Conservation (phyloP, 1,284 basidiomycete species). For the Cystobasidiaceae sp. region DNA sequence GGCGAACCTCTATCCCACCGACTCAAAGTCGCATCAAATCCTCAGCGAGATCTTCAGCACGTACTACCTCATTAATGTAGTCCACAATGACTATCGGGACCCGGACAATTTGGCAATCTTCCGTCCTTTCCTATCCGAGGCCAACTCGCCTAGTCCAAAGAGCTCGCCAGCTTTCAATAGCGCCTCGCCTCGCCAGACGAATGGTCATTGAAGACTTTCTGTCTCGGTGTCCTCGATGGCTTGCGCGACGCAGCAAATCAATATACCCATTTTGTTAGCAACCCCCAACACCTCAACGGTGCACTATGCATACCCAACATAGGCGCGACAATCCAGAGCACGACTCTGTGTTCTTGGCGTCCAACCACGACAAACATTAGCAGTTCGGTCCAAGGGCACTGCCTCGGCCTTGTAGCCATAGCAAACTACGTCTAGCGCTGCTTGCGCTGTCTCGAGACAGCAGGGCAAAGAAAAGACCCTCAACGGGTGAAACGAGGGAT, state of each 20-base stretch:
- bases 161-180: too few relatives aligned
- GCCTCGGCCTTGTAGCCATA: too few relatives aligned
- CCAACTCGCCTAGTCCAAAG: too few relatives aligned
- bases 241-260: not conserved
- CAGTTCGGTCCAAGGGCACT: too few relatives aligned
- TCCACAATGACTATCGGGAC: conserved; percentile 43
- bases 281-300: not conserved
- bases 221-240: not conserved
- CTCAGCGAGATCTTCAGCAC: conserved; percentile 38
- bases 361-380: too few relatives aligned
- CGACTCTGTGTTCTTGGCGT: too few relatives aligned
- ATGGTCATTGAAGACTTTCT: not conserved
- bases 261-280: not conserved
- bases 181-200: not conserved
- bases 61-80: conserved; percentile 41
- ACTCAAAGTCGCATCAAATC: conserved; percentile 33
- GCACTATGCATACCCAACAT: not conserved
- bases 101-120: conserved; percentile 72
- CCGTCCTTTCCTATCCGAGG: conserved; percentile 78
- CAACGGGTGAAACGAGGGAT: too few relatives aligned
- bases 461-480: too few relatives aligned
- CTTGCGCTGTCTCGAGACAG: too few relatives aligned
- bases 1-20: conserved; percentile 40
- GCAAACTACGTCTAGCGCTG: too few relatives aligned
- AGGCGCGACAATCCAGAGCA: too few relatives aligned